phyloP scores from a whole-genome alignment of 306 rosid genomes.

The Astragalus membranaceus region DNA sequence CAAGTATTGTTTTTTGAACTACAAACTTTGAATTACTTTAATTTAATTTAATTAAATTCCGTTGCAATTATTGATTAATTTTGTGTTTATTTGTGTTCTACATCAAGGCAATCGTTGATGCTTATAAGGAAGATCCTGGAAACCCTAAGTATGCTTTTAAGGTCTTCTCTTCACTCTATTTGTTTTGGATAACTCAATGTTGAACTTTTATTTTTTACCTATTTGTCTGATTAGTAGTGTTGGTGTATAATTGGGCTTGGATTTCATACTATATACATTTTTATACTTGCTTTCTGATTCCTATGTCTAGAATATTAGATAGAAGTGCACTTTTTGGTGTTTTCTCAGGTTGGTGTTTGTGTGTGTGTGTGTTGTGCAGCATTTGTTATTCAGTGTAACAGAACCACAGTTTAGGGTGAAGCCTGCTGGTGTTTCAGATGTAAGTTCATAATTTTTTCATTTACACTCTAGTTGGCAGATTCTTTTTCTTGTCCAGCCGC shows the following conservation, averaged over 20 bases:
- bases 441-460: constrained; percentile 38
- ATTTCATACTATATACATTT: background rate
- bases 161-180: constrained; percentile 37
- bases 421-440: constrained; percentile 94
- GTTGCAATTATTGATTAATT: background rate
- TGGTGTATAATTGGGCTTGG: background rate
- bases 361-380: constrained; percentile 55
- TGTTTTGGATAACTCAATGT: background rate
- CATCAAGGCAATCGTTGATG: constrained; percentile 69
- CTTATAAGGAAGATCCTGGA: constrained; percentile 85
- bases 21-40: background rate
- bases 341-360: background rate
- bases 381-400: constrained; percentile 83
- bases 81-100: background rate
- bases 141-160: constrained; percentile 87
- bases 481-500: background rate
- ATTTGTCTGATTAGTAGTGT: background rate
- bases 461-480: background rate
- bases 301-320: no score
- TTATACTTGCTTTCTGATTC: no score
- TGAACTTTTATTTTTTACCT: background rate
- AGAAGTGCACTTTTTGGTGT: background rate
- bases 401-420: constrained; percentile 74
- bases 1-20: constrained; percentile 36
- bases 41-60: no score